A percentile compares a stretch with the other conserved stretches of the same genome.
Conservation (phyloP, 2,329 filamentous ascomycete genomes). For the Penicillium paneum region DNA sequence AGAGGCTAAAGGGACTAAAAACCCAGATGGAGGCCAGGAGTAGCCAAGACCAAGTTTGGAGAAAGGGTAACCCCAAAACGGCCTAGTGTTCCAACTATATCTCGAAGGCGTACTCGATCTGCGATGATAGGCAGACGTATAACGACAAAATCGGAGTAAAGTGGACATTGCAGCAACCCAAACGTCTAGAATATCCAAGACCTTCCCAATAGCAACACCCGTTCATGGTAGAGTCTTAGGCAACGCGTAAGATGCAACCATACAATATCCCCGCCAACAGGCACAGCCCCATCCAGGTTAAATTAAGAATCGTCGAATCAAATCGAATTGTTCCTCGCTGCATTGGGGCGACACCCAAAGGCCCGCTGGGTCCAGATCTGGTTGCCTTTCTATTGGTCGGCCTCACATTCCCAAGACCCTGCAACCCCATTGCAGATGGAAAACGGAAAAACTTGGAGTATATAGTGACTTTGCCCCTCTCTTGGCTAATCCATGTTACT, state of each 20-base stretch:
- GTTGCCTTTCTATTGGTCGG: neutral
- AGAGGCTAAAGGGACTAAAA: neutral
- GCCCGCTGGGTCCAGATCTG: neutral
- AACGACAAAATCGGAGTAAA: neutral
- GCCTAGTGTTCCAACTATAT: slow-evolving; percentile 6
- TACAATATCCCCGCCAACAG: neutral
- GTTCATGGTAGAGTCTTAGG: neutral
- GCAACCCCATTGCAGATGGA: neutral
- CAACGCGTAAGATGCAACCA: neutral
- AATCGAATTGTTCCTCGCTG: neutral
- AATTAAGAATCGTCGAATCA: neutral
- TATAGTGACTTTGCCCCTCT: neutral
- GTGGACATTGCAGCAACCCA: neutral
- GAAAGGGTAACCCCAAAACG: slow-evolving; percentile 5
- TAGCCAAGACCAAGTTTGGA: slow-evolving; percentile 4
- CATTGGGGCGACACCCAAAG: neutral
- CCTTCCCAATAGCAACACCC: neutral
- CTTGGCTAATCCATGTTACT: neutral
- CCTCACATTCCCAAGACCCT: slow-evolving; percentile 2
- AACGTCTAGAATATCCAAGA: neutral
- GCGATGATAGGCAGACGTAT: neutral
- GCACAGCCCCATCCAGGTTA: slow-evolving; percentile 3
- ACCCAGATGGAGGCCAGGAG: neutral
- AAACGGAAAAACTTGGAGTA: neutral
- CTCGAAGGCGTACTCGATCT: neutral